Percentiles rank a stretch among this genome's conserved stretches.
phyloP scores from a whole-genome alignment of 108 stramenopile genomes.

The Fistulifera pelliculosa region DNA sequence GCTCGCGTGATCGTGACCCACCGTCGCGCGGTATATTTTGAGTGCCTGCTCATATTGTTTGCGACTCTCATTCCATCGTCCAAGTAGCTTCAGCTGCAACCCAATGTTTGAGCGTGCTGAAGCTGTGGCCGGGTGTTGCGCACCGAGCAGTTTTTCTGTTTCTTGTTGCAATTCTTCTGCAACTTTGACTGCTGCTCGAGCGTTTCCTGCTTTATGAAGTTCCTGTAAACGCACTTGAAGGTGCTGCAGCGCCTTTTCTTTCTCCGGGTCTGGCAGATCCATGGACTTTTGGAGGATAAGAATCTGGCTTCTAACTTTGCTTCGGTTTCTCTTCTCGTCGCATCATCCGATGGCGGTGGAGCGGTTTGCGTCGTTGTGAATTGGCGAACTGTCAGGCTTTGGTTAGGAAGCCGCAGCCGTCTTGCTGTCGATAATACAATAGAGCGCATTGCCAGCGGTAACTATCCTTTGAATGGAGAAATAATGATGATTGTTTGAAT shows the following conservation, averaged over 20 bases:
- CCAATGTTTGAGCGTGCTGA: constrained; percentile 75
- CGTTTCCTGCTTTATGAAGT: constrained; percentile 54
- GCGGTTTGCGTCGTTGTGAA: too few relatives aligned
- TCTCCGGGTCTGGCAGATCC: constrained; percentile 36
- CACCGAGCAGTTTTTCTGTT: constrained; percentile 49
- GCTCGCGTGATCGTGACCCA: constrained; percentile 71
- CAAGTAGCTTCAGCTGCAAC: constrained; percentile 66
- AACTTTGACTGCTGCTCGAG: constrained; percentile 36
- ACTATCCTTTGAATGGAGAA: too few relatives aligned
- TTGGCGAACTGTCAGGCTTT: too few relatives aligned
- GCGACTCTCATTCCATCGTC: constrained; percentile 52
- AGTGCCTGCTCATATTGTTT: constrained; percentile 46
- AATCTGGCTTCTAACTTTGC: too few relatives aligned
- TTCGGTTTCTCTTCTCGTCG: too few relatives aligned
- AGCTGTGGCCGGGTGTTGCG: constrained; percentile 75
- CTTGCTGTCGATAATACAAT: too few relatives aligned
- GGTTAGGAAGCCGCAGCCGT: too few relatives aligned
- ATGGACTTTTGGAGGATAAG: too few relatives aligned
- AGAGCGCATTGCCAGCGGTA: too few relatives aligned
- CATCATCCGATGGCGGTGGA: too few relatives aligned
- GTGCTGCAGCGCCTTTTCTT: constrained; percentile 49
- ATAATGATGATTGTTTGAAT: too few relatives aligned
- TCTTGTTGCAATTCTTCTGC: constrained; percentile 31
- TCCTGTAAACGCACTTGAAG: constrained; percentile 46
- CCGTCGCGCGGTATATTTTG: constrained; percentile 54